Evolutionary conservation across 306 rosid species (phyloP).

Genomic region (Sesbania bispinosa): DNA sequence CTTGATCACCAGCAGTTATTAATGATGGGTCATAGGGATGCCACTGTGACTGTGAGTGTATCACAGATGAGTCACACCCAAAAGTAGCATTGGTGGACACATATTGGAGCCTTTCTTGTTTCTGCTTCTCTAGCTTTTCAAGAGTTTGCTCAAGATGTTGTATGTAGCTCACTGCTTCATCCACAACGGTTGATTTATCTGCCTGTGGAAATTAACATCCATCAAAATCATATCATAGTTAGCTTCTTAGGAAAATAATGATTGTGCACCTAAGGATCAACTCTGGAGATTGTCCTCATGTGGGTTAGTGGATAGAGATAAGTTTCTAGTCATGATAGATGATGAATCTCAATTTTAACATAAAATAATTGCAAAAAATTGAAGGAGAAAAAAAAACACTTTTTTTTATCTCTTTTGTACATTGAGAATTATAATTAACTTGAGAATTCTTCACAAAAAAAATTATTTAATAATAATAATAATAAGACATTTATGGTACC

Average conservation of each 20-base stretch:
- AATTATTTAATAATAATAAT: no score
- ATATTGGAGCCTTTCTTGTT: constrained; percentile 43
- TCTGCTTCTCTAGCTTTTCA: constrained; percentile 47
- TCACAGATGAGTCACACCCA: not conserved
- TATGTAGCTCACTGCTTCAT: constrained; percentile 62
- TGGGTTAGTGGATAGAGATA: not conserved
- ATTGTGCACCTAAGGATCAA: not conserved
- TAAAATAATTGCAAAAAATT: no score
- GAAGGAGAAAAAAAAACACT: no score
- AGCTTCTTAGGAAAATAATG: not conserved
- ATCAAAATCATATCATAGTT: not conserved
- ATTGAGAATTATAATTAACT: no score
- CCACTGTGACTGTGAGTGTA: not conserved
- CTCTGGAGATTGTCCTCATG: not conserved
- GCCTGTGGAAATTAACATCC: no score
- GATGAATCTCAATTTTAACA: no score
- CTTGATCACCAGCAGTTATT: constrained; percentile 32
- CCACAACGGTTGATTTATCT: constrained; percentile 68
- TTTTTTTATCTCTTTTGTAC: no score
- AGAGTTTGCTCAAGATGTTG: constrained; percentile 35
- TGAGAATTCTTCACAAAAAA: no score
- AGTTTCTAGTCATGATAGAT: not conserved
- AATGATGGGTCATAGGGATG: constrained; percentile 28
- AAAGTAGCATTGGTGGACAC: not conserved
- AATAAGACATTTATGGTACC: no score